Percentiles rank a stretch among this genome's conserved stretches.
These are phyloP conservation scores for Bauhinia variegata DNA, from an alignment of 306 rosid species.

Conservation along the genomic window DNA sequence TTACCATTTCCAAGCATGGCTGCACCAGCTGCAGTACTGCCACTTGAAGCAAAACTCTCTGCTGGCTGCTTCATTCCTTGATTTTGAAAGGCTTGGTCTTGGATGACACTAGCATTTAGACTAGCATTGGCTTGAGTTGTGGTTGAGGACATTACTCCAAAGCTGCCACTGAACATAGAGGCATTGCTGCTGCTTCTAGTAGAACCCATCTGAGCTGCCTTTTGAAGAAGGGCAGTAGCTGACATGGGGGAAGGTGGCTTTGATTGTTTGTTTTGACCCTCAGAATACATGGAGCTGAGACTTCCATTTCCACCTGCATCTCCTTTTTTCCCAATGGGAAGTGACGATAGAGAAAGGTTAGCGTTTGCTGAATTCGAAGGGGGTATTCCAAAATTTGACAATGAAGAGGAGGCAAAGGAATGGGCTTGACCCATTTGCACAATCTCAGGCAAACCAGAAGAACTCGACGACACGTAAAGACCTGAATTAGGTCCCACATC, in stretches of 20 bases:
- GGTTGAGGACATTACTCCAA: slow-evolving; percentile 64
- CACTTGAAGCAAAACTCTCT: slow-evolving; percentile 30
- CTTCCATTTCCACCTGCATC: slow-evolving; percentile 41
- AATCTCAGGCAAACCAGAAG: slow-evolving; percentile 55
- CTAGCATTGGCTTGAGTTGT: slow-evolving; percentile 39
- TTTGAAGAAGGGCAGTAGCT: slow-evolving; percentile 66
- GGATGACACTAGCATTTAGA: slow-evolving; percentile 31
- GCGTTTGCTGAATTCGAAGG: slow-evolving; percentile 47
- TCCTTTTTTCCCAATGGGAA: slow-evolving; percentile 43
- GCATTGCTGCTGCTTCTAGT: slow-evolving; percentile 52
- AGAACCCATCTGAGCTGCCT: slow-evolving; percentile 78
- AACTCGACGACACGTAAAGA: slow-evolving; percentile 40
- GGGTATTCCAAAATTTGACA: slow-evolving; percentile 46
- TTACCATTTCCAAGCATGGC: slow-evolving; percentile 19
- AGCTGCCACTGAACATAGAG: slow-evolving; percentile 49
- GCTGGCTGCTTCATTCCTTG: slow-evolving; percentile 39
- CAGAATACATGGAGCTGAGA: slow-evolving; percentile 3
- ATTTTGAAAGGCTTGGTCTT: slow-evolving; percentile 34
- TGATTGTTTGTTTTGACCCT: slow-evolving; percentile 18
- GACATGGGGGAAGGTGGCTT: slow-evolving; percentile 67
- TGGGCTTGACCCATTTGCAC: slow-evolving; percentile 55
- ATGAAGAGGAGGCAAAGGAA: slow-evolving; percentile 55
- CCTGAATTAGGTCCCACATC: slow-evolving; percentile 52
- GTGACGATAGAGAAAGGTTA: slow-evolving; percentile 51
- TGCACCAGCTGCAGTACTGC: background rate